A percentile compares a stretch with the other conserved stretches of the same genome.
phyloP scores from a whole-genome alignment of 176 grass and related monocot genomes.

The Puccinellia tenuiflora region DNA sequence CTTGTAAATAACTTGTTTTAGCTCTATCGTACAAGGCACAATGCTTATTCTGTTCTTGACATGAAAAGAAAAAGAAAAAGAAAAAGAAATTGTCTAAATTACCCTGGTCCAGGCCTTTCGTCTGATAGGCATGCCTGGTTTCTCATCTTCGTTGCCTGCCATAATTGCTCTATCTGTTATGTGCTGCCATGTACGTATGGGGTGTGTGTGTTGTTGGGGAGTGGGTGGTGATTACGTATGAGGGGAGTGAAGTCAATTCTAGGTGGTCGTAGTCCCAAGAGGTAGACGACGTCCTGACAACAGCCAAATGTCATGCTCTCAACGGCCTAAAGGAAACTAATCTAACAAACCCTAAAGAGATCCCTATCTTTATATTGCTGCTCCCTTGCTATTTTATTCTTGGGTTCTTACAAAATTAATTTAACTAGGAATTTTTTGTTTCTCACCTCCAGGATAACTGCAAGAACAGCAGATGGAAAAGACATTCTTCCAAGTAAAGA shows the following conservation, averaged over 20 bases:
- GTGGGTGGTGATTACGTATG: no score
- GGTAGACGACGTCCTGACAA: not conserved
- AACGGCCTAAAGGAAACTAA: not conserved
- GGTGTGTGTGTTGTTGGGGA: no score
- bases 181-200: not conserved
- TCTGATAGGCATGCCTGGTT: not conserved
- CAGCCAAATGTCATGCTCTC: not conserved
- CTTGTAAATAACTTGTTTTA: not conserved
- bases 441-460: slow-evolving; percentile 64
- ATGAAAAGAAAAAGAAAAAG: not conserved
- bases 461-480: slow-evolving; percentile 78
- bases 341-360: not conserved
- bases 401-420: slow-evolving; percentile 20
- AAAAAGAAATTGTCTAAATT: not conserved
- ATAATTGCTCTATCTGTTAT: not conserved
- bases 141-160: not conserved
- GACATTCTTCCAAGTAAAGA: slow-evolving; percentile 50
- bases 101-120: not conserved
- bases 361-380: not conserved
- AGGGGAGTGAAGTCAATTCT: no score
- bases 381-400: not conserved
- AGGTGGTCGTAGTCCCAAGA: not conserved
- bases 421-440: slow-evolving; percentile 8
- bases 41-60: not conserved
- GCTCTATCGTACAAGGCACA: not conserved